Conservation (phyloP, 2,329 filamentous ascomycete species). For the Hypoxylon sp. region DNA sequence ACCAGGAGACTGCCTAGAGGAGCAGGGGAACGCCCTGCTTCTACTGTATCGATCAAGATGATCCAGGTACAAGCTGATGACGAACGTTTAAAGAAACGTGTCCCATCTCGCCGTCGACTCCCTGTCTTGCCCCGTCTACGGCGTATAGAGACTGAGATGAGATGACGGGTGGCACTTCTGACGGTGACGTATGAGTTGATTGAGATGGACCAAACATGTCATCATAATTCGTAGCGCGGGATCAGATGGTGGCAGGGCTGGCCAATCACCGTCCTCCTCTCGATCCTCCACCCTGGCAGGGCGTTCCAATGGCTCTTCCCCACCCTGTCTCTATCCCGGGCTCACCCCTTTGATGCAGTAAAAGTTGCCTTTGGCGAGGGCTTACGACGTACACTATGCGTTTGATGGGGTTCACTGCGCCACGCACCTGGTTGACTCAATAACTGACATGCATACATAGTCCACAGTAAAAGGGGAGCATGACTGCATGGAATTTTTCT, state of each 20-base stretch:
- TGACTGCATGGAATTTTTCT: constrained; percentile 34
- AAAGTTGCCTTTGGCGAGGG: constrained; percentile 1
- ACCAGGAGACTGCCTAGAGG: constrained; percentile 28
- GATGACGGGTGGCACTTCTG: constrained; percentile 20
- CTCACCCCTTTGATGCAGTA: not conserved
- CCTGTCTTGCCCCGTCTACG: not conserved
- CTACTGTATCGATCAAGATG: constrained; percentile 20
- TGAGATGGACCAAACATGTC: constrained; percentile 38
- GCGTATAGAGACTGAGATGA: constrained; percentile 8
- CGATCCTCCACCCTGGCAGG: constrained; percentile 21
- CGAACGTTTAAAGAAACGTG: not conserved
- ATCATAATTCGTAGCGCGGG: constrained; percentile 39
- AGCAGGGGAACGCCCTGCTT: constrained; percentile 17
- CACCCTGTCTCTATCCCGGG: constrained; percentile 16
- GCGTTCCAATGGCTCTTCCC: constrained; percentile 10
- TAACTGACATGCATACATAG: constrained; percentile 24
- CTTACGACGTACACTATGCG: constrained; percentile 4
- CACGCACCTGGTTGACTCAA: constrained; percentile 15
- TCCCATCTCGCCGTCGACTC: constrained; percentile 8
- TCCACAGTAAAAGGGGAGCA: constrained; percentile 11
- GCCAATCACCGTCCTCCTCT: constrained; percentile 34
- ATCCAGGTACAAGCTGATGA: constrained; percentile 30
- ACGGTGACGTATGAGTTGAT: constrained; percentile 43
- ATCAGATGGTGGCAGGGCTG: constrained; percentile 35
- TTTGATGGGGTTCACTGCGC: constrained; percentile 30